phyloP scores from a whole-genome alignment of 768 basidiomycete genomes.

The Podaxis sp. region DNA sequence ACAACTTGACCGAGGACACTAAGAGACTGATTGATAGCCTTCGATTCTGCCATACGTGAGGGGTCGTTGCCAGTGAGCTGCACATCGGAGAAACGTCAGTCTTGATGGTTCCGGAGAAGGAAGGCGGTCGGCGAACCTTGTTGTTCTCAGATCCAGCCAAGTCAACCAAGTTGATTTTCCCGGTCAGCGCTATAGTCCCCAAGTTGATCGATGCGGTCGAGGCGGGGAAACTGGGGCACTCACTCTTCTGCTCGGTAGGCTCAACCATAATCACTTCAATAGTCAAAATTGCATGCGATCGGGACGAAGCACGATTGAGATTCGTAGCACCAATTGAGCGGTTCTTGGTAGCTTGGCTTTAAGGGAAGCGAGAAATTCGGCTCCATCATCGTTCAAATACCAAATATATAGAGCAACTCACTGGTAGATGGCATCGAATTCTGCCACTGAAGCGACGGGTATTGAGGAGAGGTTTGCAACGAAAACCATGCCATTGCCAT shows the following conservation, averaged over 20 bases:
- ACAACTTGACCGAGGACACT: constrained; percentile 89
- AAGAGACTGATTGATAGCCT: constrained; percentile 88
- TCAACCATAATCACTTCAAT: constrained; percentile 65
- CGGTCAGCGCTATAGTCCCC: constrained; percentile 52
- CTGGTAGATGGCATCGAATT: constrained; percentile 50
- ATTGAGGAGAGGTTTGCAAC: constrained; percentile 51
- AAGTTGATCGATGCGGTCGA: background rate
- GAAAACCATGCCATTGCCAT: constrained; percentile 53
- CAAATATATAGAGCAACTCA: constrained; percentile 23
- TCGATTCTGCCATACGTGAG: constrained; percentile 84
- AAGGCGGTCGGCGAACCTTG: constrained; percentile 43
- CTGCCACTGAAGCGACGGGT: constrained; percentile 38
- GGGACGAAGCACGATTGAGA: constrained; percentile 81
- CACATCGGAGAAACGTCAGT: constrained; percentile 1
- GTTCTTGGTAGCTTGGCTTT: constrained; percentile 69
- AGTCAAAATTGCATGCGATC: constrained; percentile 86
- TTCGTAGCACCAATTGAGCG: constrained; percentile 87
- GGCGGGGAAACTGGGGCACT: constrained; percentile 19
- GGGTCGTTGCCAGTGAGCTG: constrained; percentile 83
- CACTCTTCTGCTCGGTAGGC: constrained; percentile 53
- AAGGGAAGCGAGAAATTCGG: constrained; percentile 3
- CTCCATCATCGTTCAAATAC: background rate
- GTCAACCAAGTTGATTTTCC: constrained; percentile 86
- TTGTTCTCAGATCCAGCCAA: constrained; percentile 92
- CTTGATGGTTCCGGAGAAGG: background rate